Base-by-base conservation (phyloP, 2,329 filamentous ascomycete species). In the Rhynchosporium secalis region DNA sequence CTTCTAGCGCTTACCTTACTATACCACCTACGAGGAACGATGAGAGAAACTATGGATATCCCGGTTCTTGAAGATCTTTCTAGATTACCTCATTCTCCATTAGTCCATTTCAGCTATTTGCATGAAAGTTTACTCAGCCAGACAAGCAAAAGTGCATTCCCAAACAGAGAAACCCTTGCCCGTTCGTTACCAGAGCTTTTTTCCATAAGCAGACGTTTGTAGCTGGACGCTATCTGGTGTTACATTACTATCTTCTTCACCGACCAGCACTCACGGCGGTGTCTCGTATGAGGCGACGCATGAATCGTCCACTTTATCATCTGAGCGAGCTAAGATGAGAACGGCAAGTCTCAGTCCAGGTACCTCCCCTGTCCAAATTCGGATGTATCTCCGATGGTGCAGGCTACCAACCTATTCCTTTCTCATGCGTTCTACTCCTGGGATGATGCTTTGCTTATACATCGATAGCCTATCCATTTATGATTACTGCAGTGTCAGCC, bases 1-100 rank as follows among this genome's bases (percentile, higher is more conserved):
- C 60, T 65, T 66, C 65, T 58, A 61, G 57, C 10, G 58, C 58
- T 49, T 26, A 31, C 20, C 13, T 48, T 28, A 45, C 33, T 26
- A 45, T 12, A 29, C 45, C 52, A 59, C 61, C 29, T 13, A 43
- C 20, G 52, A 58, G 51, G 58, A 49, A 54, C 60, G 57, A 63
- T 63, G 65, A 38, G 58, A 60, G 58, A 41, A 40, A 57, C 31
- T 57, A 57, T 57, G 55, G 55, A 57, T 48, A 45, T 47, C 36
- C 12, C 41, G 38, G 58, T 36, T 31, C 8, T 41, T 48, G 31
- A 57, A 4, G 51, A 41, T 33, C 48, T 51, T 38, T 40, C 8
- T 38, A 41, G 51, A 54, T 41, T 10, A 20, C 51, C 28, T 12
- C 20, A 6, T n/a, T n/a, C 20, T 28, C 38, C 49, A 12, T 33